phyloP scores from a whole-genome alignment of 2,329 filamentous ascomycete genomes.

The Fusarium nodosum region DNA sequence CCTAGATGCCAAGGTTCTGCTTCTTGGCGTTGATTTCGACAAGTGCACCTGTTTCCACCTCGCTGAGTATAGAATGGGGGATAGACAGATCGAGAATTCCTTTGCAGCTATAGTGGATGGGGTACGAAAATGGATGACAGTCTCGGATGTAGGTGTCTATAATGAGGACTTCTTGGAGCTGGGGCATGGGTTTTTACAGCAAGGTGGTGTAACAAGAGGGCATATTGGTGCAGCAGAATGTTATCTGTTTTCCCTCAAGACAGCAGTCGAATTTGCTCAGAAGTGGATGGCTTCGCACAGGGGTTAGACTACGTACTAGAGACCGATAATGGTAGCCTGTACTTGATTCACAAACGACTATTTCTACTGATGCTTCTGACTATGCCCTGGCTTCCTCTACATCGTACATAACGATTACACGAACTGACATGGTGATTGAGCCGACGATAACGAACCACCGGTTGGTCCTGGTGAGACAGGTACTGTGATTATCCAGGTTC shows the following conservation, averaged over 20 bases:
- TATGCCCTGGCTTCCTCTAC: too few species aligned
- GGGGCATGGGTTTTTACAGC: not conserved
- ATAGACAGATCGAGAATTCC: not conserved
- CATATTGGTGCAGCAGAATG: conserved; percentile 2
- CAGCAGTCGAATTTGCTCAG: conserved; percentile 1
- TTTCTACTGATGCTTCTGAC: too few species aligned
- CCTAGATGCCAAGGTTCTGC: not conserved
- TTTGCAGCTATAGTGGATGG: not conserved
- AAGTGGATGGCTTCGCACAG: not conserved
- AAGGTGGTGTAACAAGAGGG: not conserved
- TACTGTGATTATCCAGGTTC: too few species aligned
- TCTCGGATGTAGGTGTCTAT: not conserved
- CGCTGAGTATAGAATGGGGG: conserved; percentile 7
- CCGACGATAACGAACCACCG: too few species aligned
- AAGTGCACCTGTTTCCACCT: conserved; percentile 20
- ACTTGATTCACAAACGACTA: too few species aligned
- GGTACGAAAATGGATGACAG: not conserved
- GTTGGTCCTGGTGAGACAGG: too few species aligned
- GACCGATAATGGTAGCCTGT: too few species aligned
- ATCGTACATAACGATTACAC: too few species aligned
- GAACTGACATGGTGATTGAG: too few species aligned
- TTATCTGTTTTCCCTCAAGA: not conserved
- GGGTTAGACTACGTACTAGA: too few species aligned
- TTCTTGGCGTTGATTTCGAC: not conserved
- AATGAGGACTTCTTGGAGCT: not conserved